These are phyloP conservation scores for Ogataea saltuana DNA, from an alignment of 805 yeast genomes.

Conservation along the genomic window DNA sequence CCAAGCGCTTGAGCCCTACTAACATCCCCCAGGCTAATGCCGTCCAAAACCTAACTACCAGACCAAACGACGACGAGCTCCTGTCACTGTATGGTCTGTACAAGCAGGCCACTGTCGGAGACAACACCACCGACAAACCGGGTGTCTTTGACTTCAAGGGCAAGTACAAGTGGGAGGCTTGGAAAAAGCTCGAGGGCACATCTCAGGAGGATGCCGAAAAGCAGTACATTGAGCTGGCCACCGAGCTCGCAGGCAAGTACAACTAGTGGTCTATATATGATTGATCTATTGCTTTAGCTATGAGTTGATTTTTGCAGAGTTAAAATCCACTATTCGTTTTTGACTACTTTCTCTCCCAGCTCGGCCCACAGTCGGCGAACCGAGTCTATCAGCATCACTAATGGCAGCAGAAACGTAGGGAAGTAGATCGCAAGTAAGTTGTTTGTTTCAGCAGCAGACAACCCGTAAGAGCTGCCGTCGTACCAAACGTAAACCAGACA, in stretches of 20 bases:
- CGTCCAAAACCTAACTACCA: constrained; percentile 70
- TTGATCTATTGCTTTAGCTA: background rate
- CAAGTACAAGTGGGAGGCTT: constrained; percentile 96
- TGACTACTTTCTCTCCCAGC: background rate
- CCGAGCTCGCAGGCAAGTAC: constrained; percentile 59
- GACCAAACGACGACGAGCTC: constrained; percentile 86
- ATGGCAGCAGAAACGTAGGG: constrained; percentile 74
- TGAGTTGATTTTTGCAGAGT: constrained; percentile 3
- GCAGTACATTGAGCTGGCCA: constrained; percentile 70
- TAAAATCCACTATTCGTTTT: no score
- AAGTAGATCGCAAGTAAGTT: constrained; percentile 55
- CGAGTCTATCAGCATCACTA: constrained; percentile 52
- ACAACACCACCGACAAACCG: constrained; percentile 84
- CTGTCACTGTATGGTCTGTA: constrained; percentile 84
- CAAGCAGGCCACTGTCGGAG: constrained; percentile 98
- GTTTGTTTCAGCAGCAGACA: constrained; percentile 38
- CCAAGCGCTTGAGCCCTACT: no score
- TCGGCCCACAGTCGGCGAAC: constrained; percentile 17
- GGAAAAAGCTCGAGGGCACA: constrained; percentile 86
- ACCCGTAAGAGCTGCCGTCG: constrained; percentile 40
- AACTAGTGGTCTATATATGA: no score
- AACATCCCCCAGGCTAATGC: constrained; percentile 63
- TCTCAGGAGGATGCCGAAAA: constrained; percentile 89
- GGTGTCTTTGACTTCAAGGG: constrained; percentile 92
- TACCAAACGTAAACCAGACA: constrained; percentile 58